Evolutionary conservation across 2,329 filamentous ascomycete genomes (phyloP), one percentile per base, ranked within the genome.

Genomic region (Sarocladium strictum): DNA sequence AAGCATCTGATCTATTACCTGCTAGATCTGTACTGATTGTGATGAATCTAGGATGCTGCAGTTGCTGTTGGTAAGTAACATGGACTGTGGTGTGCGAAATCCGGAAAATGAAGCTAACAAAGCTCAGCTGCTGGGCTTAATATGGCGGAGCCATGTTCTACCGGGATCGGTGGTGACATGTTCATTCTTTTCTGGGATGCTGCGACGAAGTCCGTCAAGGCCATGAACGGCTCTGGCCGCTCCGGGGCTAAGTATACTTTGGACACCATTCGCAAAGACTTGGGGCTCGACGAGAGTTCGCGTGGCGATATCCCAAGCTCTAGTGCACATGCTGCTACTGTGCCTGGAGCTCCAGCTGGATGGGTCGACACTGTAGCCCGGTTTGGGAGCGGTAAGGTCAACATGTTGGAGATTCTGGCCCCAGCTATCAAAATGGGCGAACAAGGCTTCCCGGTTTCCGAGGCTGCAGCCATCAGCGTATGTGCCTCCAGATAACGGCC

Each of bases 101-200:
- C 33, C 3, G 19, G 9, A n/a, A 15, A 40, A 19, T 17, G 21
- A 43, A 43, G 15, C 29, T 51, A 57, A 53, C n/a, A 3, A 3
- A 11, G 4, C 2, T 3, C 56, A 90, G 93, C 94, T 43, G 94
- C 94, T 29, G 91, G 85, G 4, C 77, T 99, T 55, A 97, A 97
- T 71, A 82, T 97, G 66, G 96, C 93, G 0, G 94, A 99, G 67
- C 94, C 94, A 7, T 85, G 85, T 56, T 94, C 89, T 5, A 97
- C 94, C 1, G 94, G 94, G 38, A 97, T 99, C 57, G 94, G 94
- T 55, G 94, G 94, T 58, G 94, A 99, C 72, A 91, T 96, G 85
- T 99, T 97, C 73, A 92, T 92, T 69, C 82, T 97, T 33, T 97
- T 84, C 77, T 97, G 93, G 75, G 83, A 95, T 66, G 90, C 90